Evolutionary conservation across 2,329 filamentous ascomycete species (phyloP).

Genomic region (Fusarium nelsonii): DNA sequence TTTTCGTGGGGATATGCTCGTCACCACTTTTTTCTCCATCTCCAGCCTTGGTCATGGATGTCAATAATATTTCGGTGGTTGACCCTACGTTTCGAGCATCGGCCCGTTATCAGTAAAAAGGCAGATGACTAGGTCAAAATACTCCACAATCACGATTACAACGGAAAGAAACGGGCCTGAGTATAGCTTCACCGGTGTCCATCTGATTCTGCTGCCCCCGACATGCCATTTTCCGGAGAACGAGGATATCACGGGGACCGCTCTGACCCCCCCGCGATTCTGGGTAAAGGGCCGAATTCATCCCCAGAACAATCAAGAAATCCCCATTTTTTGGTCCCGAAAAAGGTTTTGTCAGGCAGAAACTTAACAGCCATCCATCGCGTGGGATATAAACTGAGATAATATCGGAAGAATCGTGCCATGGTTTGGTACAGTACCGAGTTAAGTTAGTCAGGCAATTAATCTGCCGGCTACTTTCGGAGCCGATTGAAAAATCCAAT

Average conservation of each 20-base stretch:
- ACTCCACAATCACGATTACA: conserved; percentile 9
- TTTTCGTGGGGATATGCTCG: conserved; percentile 8
- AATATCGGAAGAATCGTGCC: background rate
- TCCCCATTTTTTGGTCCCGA: background rate
- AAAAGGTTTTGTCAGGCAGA: conserved; percentile 22
- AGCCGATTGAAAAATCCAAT: background rate
- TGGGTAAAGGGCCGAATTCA: conserved; percentile 35
- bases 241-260: conserved; percentile 30
- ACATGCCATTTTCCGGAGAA: conserved; percentile 21
- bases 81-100: conserved; percentile 4
- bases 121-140: conserved; percentile 20
- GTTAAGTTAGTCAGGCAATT: conserved; percentile 3
- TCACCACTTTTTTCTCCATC: conserved; percentile 2
- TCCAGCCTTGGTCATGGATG: background rate
- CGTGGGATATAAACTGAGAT: background rate
- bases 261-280: conserved; percentile 33
- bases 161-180: conserved; percentile 26
- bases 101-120: conserved; percentile 10
- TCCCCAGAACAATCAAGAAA: conserved; percentile 12
- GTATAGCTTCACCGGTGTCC: background rate
- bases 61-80: background rate
- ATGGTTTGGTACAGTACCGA: background rate
- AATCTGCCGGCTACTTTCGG: conserved; percentile 11
- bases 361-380: background rate
- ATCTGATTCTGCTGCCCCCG: background rate